Evolutionary conservation across 2,329 filamentous ascomycete species (phyloP).

Genomic region (Calonectria pauciramosa): DNA sequence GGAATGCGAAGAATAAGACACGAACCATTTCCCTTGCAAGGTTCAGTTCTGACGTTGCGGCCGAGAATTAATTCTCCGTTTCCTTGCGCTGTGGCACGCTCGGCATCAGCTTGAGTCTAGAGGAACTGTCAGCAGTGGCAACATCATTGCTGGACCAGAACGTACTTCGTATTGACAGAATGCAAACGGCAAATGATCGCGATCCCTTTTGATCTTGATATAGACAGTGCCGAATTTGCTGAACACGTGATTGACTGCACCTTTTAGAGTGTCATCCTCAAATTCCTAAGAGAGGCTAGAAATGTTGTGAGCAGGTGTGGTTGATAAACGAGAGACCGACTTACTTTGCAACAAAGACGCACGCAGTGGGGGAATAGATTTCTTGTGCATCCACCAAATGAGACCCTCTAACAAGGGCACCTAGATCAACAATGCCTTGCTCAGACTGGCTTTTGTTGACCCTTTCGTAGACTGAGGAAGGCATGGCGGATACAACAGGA

Average conservation of each 20-base stretch:
- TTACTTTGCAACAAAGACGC: conserved; percentile 78
- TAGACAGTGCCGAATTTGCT: conserved; percentile 68
- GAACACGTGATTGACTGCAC: conserved; percentile 67
- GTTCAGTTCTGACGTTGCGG: conserved; percentile 71
- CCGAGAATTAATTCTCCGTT: conserved; percentile 66
- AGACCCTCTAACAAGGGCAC: background rate
- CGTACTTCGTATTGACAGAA: conserved; percentile 75
- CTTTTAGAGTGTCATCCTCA: conserved; percentile 65
- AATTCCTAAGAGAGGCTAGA: conserved; percentile 64
- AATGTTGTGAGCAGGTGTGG: background rate
- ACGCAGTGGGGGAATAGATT: conserved; percentile 67
- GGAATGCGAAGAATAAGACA: conserved; percentile 19
- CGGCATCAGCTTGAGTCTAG: conserved; percentile 64
- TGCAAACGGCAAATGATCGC: conserved; percentile 73
- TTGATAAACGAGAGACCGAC: conserved; percentile 41
- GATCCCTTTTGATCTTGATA: conserved; percentile 74
- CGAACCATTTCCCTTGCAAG: conserved; percentile 71
- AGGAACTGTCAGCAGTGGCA: conserved; percentile 39
- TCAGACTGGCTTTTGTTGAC: background rate
- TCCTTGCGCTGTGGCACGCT: conserved; percentile 60
- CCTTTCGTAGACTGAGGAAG: background rate
- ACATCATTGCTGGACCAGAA: background rate
- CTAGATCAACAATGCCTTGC: background rate
- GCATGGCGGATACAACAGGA: background rate
- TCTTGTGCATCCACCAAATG: conserved; percentile 61